These are phyloP conservation scores for Cornus suecica DNA, from an alignment of 148 eudicot species.

Conservation along the genomic window DNA sequence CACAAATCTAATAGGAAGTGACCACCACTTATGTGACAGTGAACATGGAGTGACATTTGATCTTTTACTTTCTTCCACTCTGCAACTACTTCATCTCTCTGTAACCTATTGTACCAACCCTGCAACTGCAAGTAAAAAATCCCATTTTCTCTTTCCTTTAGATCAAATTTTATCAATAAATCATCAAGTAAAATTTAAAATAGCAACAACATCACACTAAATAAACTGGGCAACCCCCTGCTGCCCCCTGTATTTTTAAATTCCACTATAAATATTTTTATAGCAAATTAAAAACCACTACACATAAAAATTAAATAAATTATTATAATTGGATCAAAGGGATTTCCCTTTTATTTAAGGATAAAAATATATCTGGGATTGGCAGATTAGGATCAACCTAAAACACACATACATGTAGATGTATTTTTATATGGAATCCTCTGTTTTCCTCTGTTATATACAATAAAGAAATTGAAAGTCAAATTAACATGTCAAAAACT, in stretches of 20 bases:
- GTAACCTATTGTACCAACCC: constrained; percentile 86
- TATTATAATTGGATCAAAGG: no score
- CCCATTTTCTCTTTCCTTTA: no score
- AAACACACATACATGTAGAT: no score
- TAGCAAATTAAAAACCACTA: background rate
- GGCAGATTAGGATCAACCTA: background rate
- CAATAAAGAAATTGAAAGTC: background rate
- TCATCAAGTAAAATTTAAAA: no score
- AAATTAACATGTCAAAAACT: no score
- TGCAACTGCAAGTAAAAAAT: constrained; percentile 48
- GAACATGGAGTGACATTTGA: constrained; percentile 94
- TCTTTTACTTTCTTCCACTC: constrained; percentile 92
- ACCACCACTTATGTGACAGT: constrained; percentile 96
- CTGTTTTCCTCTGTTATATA: constrained; percentile 7
- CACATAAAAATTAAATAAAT: background rate
- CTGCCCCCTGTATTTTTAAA: no score
- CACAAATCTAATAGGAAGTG: constrained; percentile 75
- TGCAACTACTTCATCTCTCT: constrained; percentile 94
- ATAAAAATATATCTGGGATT: background rate
- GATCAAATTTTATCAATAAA: background rate
- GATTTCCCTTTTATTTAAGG: background rate
- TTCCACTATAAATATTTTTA: no score
- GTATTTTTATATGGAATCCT: background rate
- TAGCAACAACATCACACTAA: background rate
- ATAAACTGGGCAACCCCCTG: no score